Evolutionary conservation across 2,329 filamentous ascomycete species (phyloP), one percentile per base, ranked within the genome.

Genomic region (Pleomassaria siparia): DNA sequence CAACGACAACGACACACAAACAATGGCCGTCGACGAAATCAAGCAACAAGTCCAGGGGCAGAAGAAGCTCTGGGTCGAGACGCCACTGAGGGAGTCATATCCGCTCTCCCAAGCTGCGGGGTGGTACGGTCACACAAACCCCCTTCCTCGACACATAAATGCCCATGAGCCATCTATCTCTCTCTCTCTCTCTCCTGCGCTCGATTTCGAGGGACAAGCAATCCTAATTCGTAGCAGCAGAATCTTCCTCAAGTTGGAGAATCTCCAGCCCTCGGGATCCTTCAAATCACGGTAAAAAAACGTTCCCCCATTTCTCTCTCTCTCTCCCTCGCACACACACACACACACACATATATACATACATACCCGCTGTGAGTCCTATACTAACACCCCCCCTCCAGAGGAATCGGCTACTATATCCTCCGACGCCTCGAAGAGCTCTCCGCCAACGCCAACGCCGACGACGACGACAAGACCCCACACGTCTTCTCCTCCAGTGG

Each of bases 211-310:
- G 45, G 52, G 59, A 63, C 59, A 55, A 56, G 53, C 46, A 60
- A 46, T 59, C 59, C 71, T 73, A 73, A 73, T 67, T 67, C 62
- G 63, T 57, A 74, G 66, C 70, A 78, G 88, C 75, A 85, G 87
- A 74, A 83, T 95, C 69, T 89, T 88, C 70, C 83, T 95, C 62
- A 95, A 95, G 71, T 82, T 94, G 53, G 89, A 95, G 61, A 89
- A 88, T 66, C 81, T 91, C 45, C 90, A 95, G 64, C 90, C 89
- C 4, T 87, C 86, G 18, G 88, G 88, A 54, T 91, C 88, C 30
- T 95, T 95, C 82, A 94, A 95, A 71, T 91, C 88, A 39, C 60
- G 67, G 67, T 70, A 67, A n/a, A n/a, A n/a, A n/a, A n/a, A n/a
- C n/a, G n/a, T n/a, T n/a, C n/a, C n/a, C 50, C 58, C 25, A 13